Evolutionary conservation across 345 rosid genomes (phyloP), one percentile per base, ranked within the genome.

Genomic region (Syzygium jambos): DNA sequence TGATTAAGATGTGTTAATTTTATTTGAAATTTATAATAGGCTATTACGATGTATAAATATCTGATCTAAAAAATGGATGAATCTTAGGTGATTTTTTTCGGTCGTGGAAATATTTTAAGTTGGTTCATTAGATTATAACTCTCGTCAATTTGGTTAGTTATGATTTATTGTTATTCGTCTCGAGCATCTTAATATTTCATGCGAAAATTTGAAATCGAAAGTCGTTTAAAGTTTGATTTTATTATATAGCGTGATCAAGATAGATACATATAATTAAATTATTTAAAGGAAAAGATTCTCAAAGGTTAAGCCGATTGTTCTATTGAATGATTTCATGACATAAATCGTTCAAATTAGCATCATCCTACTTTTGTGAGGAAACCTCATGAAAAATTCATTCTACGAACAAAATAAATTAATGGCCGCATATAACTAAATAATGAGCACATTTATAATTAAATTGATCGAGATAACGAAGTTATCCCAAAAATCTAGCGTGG

Each of bases 211-310:
- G 12, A 8, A 9, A 56, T 56, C 2, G 11, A 4, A 23, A 56
- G 27, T 9, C 9, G 14, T 19, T 17, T 4, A 34, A 25, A 17
- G 46, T 73, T 34, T 73, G 3, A 17, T 38, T 34, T 19, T 56
- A 21, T 7, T 23, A 22, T 7, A 9, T 9, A 56, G 61, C 9
- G n/a, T 22, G 27, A 22, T 56, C 10, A 9, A 11, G 27, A 23
- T 23, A 56, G 4, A 2, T 22, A 9, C 0, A 11, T 13, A 34
- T 2, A 38, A 73, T 1, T 11, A 65, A 30, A 30, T 0, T 30
- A 65, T 8, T 10, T 16, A 65, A 65, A 65, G 19, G 0, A 8
- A 38, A 34, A 0, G 65, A 34, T 2, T 3, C 78, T 17, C 0
- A 0, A 30, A 30, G 12, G 22, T 8, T 68, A 1, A 3, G 30